A percentile compares a stretch with the other conserved stretches of the same genome.
These are phyloP conservation scores for Leptosphaerulina australis DNA, from an alignment of 2,329 filamentous ascomycete species.

Conservation along the genomic window DNA sequence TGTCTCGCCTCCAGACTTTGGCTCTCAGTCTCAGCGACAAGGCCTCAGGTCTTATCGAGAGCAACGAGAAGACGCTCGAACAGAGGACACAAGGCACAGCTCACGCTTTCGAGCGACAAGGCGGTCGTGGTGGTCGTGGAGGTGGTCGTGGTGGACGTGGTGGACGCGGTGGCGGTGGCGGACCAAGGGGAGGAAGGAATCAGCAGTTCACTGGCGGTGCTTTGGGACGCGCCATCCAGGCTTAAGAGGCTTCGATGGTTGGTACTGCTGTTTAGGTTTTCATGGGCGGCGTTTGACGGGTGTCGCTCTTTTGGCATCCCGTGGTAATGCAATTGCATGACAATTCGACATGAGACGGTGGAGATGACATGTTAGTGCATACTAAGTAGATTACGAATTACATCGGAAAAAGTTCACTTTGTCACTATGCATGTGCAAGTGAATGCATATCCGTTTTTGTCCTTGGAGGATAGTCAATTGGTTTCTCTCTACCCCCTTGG, in stretches of 20 bases:
- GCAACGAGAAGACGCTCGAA: slow-evolving; percentile 96
- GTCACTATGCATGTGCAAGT: no score
- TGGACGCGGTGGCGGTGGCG: slow-evolving; percentile 68
- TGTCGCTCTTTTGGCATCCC: slow-evolving; percentile 8
- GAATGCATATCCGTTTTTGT: neutral
- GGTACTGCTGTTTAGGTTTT: slow-evolving; percentile 18
- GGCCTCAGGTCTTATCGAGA: slow-evolving; percentile 92
- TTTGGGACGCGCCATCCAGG: slow-evolving; percentile 64
- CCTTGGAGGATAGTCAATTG: no score
- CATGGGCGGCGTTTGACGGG: slow-evolving; percentile 19
- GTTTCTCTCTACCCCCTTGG: no score
- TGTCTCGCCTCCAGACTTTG: slow-evolving; percentile 92
- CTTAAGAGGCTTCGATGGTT: slow-evolving; percentile 37
- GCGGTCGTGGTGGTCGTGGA: slow-evolving; percentile 73
- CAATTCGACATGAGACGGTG: slow-evolving; percentile 4
- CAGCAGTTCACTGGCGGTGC: slow-evolving; percentile 84
- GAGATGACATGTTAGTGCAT: slow-evolving; percentile 10
- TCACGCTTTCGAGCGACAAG: slow-evolving; percentile 93
- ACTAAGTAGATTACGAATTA: slow-evolving; percentile 21
- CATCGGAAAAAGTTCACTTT: slow-evolving; percentile 14
- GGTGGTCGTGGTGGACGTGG: slow-evolving; percentile 65
- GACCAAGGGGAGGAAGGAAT: slow-evolving; percentile 63
- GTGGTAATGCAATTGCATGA: slow-evolving; percentile 21
- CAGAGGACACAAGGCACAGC: slow-evolving; percentile 94
- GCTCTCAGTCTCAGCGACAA: slow-evolving; percentile 95